Evolutionary conservation across 176 grass and related monocot genomes (phyloP).

Genomic region (Echinochloa phyllopogon): DNA sequence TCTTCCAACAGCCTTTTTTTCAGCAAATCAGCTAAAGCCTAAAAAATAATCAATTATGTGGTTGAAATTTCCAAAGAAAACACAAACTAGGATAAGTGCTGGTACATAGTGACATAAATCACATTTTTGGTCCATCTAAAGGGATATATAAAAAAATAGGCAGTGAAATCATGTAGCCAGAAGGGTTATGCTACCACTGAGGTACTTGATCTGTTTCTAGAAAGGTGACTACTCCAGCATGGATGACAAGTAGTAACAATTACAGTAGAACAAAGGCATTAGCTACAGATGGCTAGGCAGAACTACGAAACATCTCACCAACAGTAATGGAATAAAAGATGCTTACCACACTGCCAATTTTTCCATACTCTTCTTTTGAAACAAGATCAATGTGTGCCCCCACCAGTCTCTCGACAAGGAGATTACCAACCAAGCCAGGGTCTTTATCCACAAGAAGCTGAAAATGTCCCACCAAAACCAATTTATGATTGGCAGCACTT

Average conservation of each 20-base stretch:
- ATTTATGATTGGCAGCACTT: neutral
- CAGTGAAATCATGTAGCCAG: neutral
- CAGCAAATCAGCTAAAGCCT: conserved; percentile 87
- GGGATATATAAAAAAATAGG: neutral
- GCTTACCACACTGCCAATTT: conserved; percentile 85
- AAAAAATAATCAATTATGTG: conserved; percentile 8
- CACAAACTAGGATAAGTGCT: neutral
- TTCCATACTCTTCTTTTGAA: conserved; percentile 89
- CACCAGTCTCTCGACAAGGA: conserved; percentile 85
- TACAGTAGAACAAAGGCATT: conserved; percentile 7
- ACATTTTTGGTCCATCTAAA: neutral
- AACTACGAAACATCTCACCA: neutral
- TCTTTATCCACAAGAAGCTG: conserved; percentile 87
- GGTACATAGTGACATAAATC: neutral
- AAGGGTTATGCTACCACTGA: neutral
- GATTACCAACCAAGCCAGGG: conserved; percentile 92
- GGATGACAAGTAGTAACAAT: neutral
- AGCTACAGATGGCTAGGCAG: neutral
- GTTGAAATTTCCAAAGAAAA: conserved; percentile 23
- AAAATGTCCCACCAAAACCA: conserved; percentile 42
- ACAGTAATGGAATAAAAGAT: neutral
- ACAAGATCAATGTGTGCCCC: conserved; percentile 94
- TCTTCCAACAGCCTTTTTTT: conserved; percentile 78
- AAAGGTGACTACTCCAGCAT: neutral
- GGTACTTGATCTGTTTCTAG: neutral